Percentiles rank a stretch among this genome's conserved stretches.
Evolutionary conservation across 441 rosid genomes (phyloP).

Genomic region (Brassica hybrid): DNA sequence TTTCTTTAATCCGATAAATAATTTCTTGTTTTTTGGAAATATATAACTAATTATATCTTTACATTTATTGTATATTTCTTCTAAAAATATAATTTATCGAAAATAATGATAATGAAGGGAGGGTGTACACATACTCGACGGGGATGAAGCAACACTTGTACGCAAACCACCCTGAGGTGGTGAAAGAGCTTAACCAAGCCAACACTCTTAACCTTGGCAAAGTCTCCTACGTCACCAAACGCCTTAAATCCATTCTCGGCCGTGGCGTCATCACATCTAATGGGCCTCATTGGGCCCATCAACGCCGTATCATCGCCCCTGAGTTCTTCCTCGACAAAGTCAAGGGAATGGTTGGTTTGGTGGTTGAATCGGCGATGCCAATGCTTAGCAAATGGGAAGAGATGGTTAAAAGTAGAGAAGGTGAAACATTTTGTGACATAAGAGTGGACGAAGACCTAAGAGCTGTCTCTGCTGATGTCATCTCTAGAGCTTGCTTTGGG

Average conservation of each 20-base stretch:
- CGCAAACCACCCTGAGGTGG: conserved; percentile 63
- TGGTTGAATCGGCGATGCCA: conserved; percentile 68
- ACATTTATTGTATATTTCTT: conserved; percentile 1
- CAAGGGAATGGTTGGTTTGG: conserved; percentile 77
- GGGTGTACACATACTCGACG: conserved; percentile 73
- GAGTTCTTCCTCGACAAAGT: conserved; percentile 81
- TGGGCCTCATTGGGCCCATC: conserved; percentile 74
- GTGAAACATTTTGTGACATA: conserved; percentile 55
- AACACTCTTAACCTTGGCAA: conserved; percentile 71
- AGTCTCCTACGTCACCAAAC: conserved; percentile 67
- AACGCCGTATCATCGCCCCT: conserved; percentile 74
- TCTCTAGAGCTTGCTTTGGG: conserved; percentile 83
- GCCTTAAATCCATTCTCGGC: conserved; percentile 69
- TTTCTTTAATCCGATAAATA: neutral
- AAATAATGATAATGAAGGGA: conserved; percentile 46
- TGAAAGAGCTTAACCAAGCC: conserved; percentile 73
- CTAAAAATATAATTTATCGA: neutral
- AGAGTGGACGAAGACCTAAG: conserved; percentile 69
- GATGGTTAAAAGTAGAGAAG: conserved; percentile 45
- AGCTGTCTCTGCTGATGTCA: conserved; percentile 71
- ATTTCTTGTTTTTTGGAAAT: neutral
- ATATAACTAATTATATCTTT: too few species aligned
- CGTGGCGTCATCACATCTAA: conserved; percentile 77
- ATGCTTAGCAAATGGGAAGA: conserved; percentile 67
- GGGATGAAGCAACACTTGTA: conserved; percentile 75